Evolutionary conservation across 2,329 filamentous ascomycete species (phyloP), one percentile per base, ranked within the genome.

Genomic region (Calonectria pseudoreteaudii): DNA sequence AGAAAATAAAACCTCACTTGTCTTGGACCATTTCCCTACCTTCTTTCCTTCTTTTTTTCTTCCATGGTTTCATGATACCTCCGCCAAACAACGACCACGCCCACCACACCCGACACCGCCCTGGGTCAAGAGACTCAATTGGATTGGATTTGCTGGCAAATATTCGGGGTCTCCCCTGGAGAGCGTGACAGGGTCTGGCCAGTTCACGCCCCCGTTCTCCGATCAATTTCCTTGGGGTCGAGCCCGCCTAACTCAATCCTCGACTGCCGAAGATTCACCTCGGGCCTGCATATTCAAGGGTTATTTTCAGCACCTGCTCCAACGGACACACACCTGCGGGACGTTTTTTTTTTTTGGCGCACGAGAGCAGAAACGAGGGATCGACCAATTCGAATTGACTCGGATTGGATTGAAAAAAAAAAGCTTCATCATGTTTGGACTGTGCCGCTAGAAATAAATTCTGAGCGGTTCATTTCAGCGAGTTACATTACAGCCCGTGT

Each of bases 241-340:
- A 66, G 50, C 38, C 52, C 50, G 38, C 31, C 30, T 50, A 73
- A 65, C 28, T 38, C 56, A 36, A 66, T 58, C 68, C 30, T 30
- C 58, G 31, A 72, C 58, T 69, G 60, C 58, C 66, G 71, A 69
- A 73, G 53, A 38, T 64, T 72, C 70, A 69, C 66, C 56, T 66
- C 23, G 47, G 52, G 67, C 65, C 65, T 65, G 44, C 70, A 68
- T 68, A 53, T 58, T 34, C 41, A 26, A 50, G 31, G 20, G 47
- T 47, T 65, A 65, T 52, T 58, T 60, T 28, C 65, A 50, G 49
- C 56, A 62, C 36, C 56, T 62, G 56, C 56, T 62, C 38, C 31
- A 62, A 20, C 56, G 26, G 34, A 41, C 49, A 53, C 56, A 36
- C 56, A 23, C 31, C 11, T 30, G 16, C 56, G 8, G 34, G 38